A percentile compares a stretch with the other conserved stretches of the same genome.
Evolutionary conservation across 202 grass and related monocot species (phyloP).

Genomic region (Bolboschoenoplectus hybrid): DNA sequence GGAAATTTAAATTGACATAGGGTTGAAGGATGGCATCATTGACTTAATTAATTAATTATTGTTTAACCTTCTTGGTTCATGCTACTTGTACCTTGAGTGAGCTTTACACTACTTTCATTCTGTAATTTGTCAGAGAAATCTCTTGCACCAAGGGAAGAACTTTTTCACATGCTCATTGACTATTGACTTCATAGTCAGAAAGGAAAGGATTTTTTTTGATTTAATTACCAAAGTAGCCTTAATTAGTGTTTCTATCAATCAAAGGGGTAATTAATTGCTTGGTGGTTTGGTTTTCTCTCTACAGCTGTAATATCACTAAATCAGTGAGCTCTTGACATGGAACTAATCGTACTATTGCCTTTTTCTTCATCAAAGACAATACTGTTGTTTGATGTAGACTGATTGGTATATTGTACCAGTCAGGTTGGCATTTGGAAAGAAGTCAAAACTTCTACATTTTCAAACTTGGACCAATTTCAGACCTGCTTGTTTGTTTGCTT

Average conservation of each 20-base stretch:
- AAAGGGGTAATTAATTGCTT: not conserved
- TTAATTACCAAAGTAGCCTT: not conserved
- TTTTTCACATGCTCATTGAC: slow-evolving; percentile 20
- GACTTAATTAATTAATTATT: slow-evolving; percentile 7
- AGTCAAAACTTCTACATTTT: slow-evolving; percentile 6
- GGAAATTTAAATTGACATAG: not conserved
- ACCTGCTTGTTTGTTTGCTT: not conserved
- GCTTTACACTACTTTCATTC: slow-evolving; percentile 20
- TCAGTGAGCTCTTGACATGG: not conserved
- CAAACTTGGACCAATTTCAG: not conserved
- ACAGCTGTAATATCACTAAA: not conserved
- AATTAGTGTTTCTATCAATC: not conserved
- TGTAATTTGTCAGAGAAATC: slow-evolving; percentile 16
- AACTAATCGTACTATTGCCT: not conserved
- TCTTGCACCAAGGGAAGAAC: slow-evolving; percentile 1
- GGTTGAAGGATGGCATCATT: not conserved
- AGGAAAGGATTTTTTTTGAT: not conserved
- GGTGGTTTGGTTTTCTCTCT: not conserved
- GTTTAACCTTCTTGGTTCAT: not conserved
- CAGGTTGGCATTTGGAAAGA: not conserved
- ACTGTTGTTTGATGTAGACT: not conserved
- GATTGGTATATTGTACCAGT: slow-evolving; percentile 8
- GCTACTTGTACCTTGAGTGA: slow-evolving; percentile 30
- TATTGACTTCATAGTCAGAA: not conserved
- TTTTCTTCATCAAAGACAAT: not conserved